Evolutionary conservation across 805 yeast species (phyloP).

Genomic region (Ogataea henricii): DNA sequence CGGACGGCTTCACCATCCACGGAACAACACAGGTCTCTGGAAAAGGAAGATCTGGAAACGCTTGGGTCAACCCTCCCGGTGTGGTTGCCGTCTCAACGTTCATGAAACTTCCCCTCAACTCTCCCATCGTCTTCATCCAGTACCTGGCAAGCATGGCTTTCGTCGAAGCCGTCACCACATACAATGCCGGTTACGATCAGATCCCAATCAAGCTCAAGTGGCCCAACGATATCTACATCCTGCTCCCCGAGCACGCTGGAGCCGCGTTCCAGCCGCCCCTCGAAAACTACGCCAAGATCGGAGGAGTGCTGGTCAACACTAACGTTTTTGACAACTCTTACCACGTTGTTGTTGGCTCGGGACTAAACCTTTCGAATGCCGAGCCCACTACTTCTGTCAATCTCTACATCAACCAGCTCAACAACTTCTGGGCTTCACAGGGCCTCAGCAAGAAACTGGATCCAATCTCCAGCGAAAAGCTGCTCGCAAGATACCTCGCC

Average conservation of each 20-base stretch:
- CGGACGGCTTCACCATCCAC: constrained; percentile 67
- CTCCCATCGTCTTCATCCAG: constrained; percentile 79
- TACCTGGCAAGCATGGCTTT: constrained; percentile 82
- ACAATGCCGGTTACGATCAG: constrained; percentile 56
- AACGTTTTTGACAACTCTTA: constrained; percentile 61
- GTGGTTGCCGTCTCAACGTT: constrained; percentile 81
- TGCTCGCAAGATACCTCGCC: constrained; percentile 69
- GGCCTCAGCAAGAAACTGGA: constrained; percentile 35
- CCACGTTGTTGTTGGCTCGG: constrained; percentile 79
- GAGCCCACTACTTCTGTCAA: constrained; percentile 93
- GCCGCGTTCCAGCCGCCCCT: constrained; percentile 29
- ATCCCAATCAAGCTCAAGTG: constrained; percentile 86
- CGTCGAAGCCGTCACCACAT: constrained; percentile 69
- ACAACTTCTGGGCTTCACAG: constrained; percentile 45
- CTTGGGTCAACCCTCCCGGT: constrained; percentile 94
- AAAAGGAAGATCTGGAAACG: constrained; percentile 91
- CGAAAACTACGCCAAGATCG: constrained; percentile 70
- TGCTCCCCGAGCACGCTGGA: constrained; percentile 60
- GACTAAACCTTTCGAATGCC: constrained; percentile 79
- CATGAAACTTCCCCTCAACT: constrained; percentile 52
- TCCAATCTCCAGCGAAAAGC: constrained; percentile 41
- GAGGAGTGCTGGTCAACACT: constrained; percentile 85
- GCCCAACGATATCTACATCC: constrained; percentile 92
- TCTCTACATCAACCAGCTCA: constrained; percentile 61
- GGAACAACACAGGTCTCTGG: constrained; percentile 90